Evolutionary conservation across 179 eudicot genomes (phyloP), one percentile per base, ranked within the genome.

Genomic region (Beta macrorhiza): DNA sequence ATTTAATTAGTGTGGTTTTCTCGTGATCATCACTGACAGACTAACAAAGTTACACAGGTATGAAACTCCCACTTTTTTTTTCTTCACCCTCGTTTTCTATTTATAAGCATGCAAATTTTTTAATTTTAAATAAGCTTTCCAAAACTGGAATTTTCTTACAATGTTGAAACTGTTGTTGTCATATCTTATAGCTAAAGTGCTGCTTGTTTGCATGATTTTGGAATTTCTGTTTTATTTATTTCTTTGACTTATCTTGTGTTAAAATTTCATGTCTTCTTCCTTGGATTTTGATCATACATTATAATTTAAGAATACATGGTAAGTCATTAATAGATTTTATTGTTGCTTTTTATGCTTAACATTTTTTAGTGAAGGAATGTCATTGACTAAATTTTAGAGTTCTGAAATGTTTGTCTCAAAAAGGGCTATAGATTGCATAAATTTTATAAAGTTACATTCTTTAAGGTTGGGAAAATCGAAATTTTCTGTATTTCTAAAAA

Each of bases 161-260:
- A 49, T 45, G 55, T 56, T 42, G 29, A 44, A 7, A 4, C 45
- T 77, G 59, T 78, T 65, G 42, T 37, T 65, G 42, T 37, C 42
- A 2, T 37, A 37, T 37, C 42, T 37, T 37, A 37, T 37, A 37
- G 42, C 42, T 49, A 49, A 5, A 7, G 11, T 49, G 53, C 53
- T 49, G 53, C 10, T 52, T 59, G 53, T 56, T 68, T 51, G 74
- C 65, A 78, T 78, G 74, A 70, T n/a, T 79, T 79, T 69, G 16
- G 13, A 10, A 14, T 15, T 7, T 19, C 2, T 9, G 19, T 62
- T 5, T 62, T 12, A 0, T 19, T 25, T 65, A 0, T 65, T 29
- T 65, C 16, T 65, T 29, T 29, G 32, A 29, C 8, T 25, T 10
- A 25, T 29, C 32, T 29, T 64, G 9, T 1, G 9, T 67, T 37